phyloP scores from a whole-genome alignment of 306 rosid genomes.

The Quillaja saponaria region DNA sequence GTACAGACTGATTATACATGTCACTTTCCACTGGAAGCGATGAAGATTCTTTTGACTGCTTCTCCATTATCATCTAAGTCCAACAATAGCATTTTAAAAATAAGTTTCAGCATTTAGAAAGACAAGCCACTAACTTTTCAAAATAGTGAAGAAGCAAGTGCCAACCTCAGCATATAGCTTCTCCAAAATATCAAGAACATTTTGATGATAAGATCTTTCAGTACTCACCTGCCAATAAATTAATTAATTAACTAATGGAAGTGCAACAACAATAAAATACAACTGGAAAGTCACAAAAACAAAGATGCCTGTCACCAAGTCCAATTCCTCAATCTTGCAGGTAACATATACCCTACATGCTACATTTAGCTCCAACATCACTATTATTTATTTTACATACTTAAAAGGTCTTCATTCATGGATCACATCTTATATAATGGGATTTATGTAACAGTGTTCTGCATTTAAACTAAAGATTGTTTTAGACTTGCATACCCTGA shows the following conservation, averaged over 20 bases:
- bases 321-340: too few species aligned
- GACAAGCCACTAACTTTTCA: too few species aligned
- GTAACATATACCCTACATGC: background rate
- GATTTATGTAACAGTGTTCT: too few species aligned
- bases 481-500: too few species aligned
- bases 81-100: conserved; percentile 33
- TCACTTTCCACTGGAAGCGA: conserved; percentile 43
- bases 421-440: too few species aligned
- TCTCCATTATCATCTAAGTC: conserved; percentile 65
- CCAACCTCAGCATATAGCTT: conserved; percentile 73
- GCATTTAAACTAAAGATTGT: too few species aligned
- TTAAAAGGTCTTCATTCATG: background rate
- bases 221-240: conserved; percentile 58
- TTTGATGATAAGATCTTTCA: conserved; percentile 77
- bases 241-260: background rate
- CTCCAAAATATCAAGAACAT: conserved; percentile 71
- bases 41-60: conserved; percentile 48
- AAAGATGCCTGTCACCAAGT: background rate
- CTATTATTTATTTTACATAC: background rate
- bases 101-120: conserved; percentile 13
- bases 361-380: background rate
- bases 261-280: conserved; percentile 25
- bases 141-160: conserved; percentile 9
- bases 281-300: background rate
- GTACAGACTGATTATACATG: conserved; percentile 36